phyloP scores from a whole-genome alignment of 352 stramenopile genomes.

The Phytopythium vexans region DNA sequence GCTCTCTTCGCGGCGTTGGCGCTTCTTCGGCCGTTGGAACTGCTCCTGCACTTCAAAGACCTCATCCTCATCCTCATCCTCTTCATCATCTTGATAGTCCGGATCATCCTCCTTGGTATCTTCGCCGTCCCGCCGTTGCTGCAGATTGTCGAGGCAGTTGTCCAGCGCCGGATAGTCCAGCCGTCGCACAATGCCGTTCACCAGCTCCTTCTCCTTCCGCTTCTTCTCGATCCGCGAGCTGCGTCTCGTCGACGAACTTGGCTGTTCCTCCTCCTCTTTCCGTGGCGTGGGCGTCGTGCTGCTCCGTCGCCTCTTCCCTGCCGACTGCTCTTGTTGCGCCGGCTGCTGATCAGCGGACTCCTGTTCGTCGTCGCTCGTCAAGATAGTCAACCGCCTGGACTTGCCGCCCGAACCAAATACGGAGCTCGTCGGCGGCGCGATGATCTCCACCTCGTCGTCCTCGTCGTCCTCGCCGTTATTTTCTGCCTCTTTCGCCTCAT shows the following conservation, averaged over 20 bases:
- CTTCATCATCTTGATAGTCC: conserved; percentile 22
- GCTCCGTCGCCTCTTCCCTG: conserved; percentile 8
- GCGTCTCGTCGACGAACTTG: conserved; percentile 39
- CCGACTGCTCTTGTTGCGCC: conserved; percentile 19
- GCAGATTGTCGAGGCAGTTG: conserved; percentile 57
- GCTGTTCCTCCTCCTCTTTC: conserved; percentile 10
- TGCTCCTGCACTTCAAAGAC: conserved; percentile 25
- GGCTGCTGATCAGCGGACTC: conserved; percentile 6
- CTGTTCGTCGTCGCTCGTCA: conserved; percentile 60
- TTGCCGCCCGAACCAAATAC: conserved; percentile 23
- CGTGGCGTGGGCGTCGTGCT: conserved; percentile 6
- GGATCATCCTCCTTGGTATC: conserved; percentile 14
- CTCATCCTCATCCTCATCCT: conserved; percentile 24
- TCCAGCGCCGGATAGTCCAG: conserved; percentile 61
- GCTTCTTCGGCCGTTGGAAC: conserved; percentile 11
- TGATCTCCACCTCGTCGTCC: conserved; percentile 56
- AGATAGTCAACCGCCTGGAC: conserved; percentile 23
- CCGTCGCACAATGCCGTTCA: conserved; percentile 34
- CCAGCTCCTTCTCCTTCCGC: conserved; percentile 41
- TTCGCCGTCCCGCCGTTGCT: conserved; percentile 8
- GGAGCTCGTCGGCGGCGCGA: conserved; percentile 22
- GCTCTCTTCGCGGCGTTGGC: conserved; percentile 14
- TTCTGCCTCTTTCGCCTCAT: background rate
- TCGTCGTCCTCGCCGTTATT: conserved; percentile 34
- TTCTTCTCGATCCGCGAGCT: conserved; percentile 64